Percentiles rank a stretch among this genome's conserved stretches.
phyloP scores from a whole-genome alignment of 768 basidiomycete species.

The Sutorius australiensis region DNA sequence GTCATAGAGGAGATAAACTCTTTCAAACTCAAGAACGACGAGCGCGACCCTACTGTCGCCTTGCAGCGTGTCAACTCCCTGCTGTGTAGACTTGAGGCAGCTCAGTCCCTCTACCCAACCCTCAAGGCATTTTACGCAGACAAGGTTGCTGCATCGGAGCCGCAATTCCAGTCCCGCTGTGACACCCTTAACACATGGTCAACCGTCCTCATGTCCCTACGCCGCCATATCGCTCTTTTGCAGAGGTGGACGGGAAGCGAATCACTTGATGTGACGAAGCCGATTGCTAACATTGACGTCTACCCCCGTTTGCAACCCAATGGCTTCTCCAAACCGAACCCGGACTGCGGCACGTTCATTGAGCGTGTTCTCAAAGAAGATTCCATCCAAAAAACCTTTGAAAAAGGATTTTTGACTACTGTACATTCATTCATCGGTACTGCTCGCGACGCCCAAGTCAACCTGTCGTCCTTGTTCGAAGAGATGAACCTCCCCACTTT shows the following conservation, averaged over 20 bases:
- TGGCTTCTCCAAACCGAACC: slow-evolving; percentile 40
- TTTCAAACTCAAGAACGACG: slow-evolving; percentile 58
- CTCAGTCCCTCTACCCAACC: slow-evolving; percentile 84
- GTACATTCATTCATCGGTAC: slow-evolving; percentile 81
- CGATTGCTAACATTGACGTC: slow-evolving; percentile 61
- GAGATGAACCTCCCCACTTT: slow-evolving; percentile 92
- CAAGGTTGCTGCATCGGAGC: slow-evolving; percentile 64
- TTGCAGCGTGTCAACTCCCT: slow-evolving; percentile 61
- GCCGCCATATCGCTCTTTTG: slow-evolving; percentile 72
- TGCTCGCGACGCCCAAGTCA: slow-evolving; percentile 84
- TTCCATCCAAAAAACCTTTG: slow-evolving; percentile 91
- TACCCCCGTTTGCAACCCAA: slow-evolving; percentile 29
- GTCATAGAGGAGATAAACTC: slow-evolving; percentile 79
- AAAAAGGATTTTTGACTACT: slow-evolving; percentile 84
- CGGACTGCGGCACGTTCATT: slow-evolving; percentile 82
- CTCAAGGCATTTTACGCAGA: slow-evolving; percentile 76
- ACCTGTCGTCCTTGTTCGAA: slow-evolving; percentile 67
- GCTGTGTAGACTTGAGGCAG: slow-evolving; percentile 73
- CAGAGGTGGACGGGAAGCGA: slow-evolving; percentile 94
- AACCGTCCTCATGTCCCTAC: slow-evolving; percentile 81
- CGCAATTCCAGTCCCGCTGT: slow-evolving; percentile 72
- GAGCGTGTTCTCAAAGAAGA: slow-evolving; percentile 95
- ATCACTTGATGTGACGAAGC: slow-evolving; percentile 82
- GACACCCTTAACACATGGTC: slow-evolving; percentile 92
- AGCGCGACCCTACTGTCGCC: slow-evolving; percentile 38